These are phyloP conservation scores for Wickerhamiella azymoides DNA, from an alignment of 805 yeast species.

Conservation along the genomic window DNA sequence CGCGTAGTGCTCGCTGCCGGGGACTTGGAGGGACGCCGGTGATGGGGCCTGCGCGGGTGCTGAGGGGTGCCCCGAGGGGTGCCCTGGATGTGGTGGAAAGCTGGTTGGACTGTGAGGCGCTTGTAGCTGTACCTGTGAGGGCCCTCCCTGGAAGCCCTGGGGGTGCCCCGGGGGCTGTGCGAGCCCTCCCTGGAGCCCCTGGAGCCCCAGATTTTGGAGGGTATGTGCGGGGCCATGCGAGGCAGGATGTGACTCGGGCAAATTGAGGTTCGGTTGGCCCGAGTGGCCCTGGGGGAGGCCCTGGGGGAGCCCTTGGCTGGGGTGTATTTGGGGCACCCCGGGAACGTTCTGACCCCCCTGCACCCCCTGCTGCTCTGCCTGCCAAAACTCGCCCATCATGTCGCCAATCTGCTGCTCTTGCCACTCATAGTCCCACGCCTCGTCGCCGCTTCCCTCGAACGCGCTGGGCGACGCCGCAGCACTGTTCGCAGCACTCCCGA, in stretches of 20 bases:
- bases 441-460: not conserved
- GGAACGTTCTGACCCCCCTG: too few relatives aligned
- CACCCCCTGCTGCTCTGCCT: not conserved
- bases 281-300: too few relatives aligned
- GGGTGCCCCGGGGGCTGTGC: not conserved
- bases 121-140: too few relatives aligned
- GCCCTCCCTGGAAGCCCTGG: not conserved
- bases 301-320: too few relatives aligned
- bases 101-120: too few relatives aligned
- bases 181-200: not conserved
- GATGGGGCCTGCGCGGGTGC: not conserved
- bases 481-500: too few relatives aligned
- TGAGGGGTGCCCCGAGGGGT: not conserved
- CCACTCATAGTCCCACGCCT: not conserved
- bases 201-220: not conserved
- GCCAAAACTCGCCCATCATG: not conserved
- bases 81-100: not conserved
- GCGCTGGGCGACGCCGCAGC: not conserved
- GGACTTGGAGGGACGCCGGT: conserved; percentile 2
- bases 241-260: too few relatives aligned
- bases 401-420: not conserved
- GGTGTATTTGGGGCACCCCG: too few relatives aligned
- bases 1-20: conserved; percentile 1
- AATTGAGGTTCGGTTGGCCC: too few relatives aligned
- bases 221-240: too few relatives aligned